These are phyloP conservation scores for Sporisorium scitamineum DNA, from an alignment of 1,284 basidiomycete genomes.

Conservation along the genomic window DNA sequence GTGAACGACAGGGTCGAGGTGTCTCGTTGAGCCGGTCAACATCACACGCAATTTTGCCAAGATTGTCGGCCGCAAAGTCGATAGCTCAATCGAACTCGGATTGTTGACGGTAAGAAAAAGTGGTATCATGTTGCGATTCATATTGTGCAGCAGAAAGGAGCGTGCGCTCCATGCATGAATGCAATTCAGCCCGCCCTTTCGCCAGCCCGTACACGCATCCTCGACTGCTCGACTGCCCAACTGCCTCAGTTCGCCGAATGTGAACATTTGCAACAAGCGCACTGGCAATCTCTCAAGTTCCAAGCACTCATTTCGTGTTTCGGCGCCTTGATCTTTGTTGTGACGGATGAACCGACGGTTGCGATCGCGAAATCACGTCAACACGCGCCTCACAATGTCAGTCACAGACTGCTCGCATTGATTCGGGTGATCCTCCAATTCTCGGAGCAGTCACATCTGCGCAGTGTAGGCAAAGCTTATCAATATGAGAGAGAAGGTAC, in stretches of 20 bases:
- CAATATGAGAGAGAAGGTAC: background rate
- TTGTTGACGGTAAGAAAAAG: background rate
- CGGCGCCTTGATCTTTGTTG: background rate
- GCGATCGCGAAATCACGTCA: background rate
- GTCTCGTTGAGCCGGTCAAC: background rate
- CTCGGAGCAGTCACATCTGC: background rate
- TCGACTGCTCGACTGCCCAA: background rate
- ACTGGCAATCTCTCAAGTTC: background rate
- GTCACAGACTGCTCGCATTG: background rate
- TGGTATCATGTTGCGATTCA: background rate
- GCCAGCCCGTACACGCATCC: background rate
- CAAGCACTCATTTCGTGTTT: background rate
- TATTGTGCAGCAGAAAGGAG: conserved; percentile 2
- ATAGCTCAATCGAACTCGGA: background rate
- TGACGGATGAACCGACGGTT: conserved; percentile 7
- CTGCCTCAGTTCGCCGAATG: background rate
- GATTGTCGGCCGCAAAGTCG: background rate
- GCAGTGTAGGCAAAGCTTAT: background rate
- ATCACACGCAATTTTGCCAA: background rate
- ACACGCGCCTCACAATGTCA: background rate
- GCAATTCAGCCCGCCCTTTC: background rate
- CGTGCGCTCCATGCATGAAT: conserved; percentile 13
- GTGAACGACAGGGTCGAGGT: background rate
- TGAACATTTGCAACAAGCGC: conserved; percentile 3
- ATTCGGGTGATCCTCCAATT: background rate